phyloP scores from a whole-genome alignment of 331 rosid genomes.

The Rhamnella rubrinervis region DNA sequence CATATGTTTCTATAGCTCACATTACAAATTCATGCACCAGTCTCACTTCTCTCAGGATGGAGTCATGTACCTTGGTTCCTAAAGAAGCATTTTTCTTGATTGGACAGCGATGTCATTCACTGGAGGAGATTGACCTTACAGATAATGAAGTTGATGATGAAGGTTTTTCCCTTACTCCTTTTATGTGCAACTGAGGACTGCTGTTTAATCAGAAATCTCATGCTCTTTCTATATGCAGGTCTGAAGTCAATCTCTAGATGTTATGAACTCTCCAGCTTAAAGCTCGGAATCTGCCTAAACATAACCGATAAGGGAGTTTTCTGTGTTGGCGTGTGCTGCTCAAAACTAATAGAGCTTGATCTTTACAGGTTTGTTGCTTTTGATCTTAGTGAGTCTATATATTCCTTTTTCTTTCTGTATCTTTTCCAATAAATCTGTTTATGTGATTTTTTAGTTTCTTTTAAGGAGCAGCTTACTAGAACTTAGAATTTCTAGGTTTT shows the following conservation, averaged over 20 bases:
- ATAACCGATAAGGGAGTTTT: slow-evolving; percentile 75
- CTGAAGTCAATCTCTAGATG: slow-evolving; percentile 65
- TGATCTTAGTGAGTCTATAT: neutral
- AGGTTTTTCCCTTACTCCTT: slow-evolving; percentile 44
- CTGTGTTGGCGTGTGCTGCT: slow-evolving; percentile 63
- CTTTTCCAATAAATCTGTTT: neutral
- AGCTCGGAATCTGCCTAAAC: slow-evolving; percentile 88
- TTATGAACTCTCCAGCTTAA: slow-evolving; percentile 64
- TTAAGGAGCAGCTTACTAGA: neutral
- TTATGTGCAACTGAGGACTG: slow-evolving; percentile 6
- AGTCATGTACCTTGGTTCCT: slow-evolving; percentile 78
- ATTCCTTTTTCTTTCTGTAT: slow-evolving; percentile 9
- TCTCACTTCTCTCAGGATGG: slow-evolving; percentile 87
- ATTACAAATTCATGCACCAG: slow-evolving; percentile 62
- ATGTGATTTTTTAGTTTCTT: neutral
- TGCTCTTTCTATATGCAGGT: slow-evolving; percentile 48
- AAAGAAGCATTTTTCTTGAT: slow-evolving; percentile 67
- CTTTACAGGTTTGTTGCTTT: slow-evolving; percentile 69
- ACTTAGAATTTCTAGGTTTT: neutral
- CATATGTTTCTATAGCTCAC: slow-evolving; percentile 61
- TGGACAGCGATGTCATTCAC: slow-evolving; percentile 60
- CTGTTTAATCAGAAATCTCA: slow-evolving; percentile 30
- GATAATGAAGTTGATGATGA: slow-evolving; percentile 90
- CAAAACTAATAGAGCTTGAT: slow-evolving; percentile 77
- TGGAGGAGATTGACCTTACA: slow-evolving; percentile 86